phyloP scores from a whole-genome alignment of 2,329 filamentous ascomycete species.

The Cladophialophora immunda region DNA sequence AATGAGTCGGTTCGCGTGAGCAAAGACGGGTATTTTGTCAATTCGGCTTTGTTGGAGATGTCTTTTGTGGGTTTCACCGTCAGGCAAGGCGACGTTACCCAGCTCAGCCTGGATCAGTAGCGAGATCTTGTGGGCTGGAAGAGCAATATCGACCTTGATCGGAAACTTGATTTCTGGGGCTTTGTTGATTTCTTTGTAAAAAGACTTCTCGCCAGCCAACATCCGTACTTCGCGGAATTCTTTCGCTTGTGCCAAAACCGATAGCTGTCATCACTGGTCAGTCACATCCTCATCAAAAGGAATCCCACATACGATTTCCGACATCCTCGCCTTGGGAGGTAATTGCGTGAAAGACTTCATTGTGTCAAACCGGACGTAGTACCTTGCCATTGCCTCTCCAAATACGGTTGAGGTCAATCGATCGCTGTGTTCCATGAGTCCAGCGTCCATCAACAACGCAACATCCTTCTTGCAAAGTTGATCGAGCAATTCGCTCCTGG shows the following conservation, averaged over 20 bases:
- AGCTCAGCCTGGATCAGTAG: conserved; percentile 80
- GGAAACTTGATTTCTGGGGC: conserved; percentile 73
- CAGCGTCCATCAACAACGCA: conserved; percentile 66
- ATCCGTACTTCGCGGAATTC: conserved; percentile 79
- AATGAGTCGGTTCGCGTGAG: conserved; percentile 73
- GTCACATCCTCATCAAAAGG: not conserved
- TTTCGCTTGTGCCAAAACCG: conserved; percentile 69
- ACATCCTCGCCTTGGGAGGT: conserved; percentile 66
- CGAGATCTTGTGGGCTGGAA: conserved; percentile 77
- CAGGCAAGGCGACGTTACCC: conserved; percentile 69
- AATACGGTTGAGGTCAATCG: conserved; percentile 72
- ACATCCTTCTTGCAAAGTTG: conserved; percentile 76
- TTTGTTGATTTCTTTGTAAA: conserved; percentile 77
- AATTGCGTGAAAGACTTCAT: conserved; percentile 76
- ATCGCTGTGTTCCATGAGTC: conserved; percentile 62
- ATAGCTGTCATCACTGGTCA: conserved; percentile 61
- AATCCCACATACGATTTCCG: conserved; percentile 69
- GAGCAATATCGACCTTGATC: conserved; percentile 72
- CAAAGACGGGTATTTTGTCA: conserved; percentile 72
- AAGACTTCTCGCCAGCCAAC: conserved; percentile 71
- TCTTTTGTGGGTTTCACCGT: conserved; percentile 65
- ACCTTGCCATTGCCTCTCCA: conserved; percentile 82
- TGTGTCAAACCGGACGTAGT: conserved; percentile 80
- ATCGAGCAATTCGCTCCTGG: conserved; percentile 71
- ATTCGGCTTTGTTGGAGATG: conserved; percentile 52